phyloP scores from a whole-genome alignment of 2,329 filamentous ascomycete species.

The Stagonosporopsis cucurbitacearum region DNA sequence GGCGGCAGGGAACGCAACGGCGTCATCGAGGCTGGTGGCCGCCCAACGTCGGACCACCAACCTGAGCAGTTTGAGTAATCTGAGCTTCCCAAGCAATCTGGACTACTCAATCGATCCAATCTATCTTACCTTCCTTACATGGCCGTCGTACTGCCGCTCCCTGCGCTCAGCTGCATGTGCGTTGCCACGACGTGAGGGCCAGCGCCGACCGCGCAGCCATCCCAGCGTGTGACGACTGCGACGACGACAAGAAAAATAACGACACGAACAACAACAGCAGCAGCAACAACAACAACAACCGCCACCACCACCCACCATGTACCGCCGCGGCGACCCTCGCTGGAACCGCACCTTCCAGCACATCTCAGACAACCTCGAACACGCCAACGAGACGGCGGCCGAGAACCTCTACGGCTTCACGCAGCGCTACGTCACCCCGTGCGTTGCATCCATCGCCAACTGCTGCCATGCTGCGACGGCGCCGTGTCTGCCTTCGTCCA shows the following conservation, averaged over 20 bases:
- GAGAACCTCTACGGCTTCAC: conserved; percentile 88
- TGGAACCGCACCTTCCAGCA: conserved; percentile 94
- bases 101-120: too few relatives aligned
- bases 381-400: conserved; percentile 89
- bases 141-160: background rate
- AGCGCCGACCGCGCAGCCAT: conserved; percentile 1
- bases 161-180: conserved; percentile 34
- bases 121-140: background rate
- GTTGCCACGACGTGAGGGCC: conserved; percentile 23
- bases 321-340: conserved; percentile 75
- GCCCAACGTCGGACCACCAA: background rate
- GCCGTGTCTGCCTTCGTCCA: conserved; percentile 73
- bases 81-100: too few relatives aligned
- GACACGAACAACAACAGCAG: too few relatives aligned
- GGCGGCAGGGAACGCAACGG: background rate
- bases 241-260: too few relatives aligned
- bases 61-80: too few relatives aligned
- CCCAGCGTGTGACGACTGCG: background rate
- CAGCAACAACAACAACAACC: too few relatives aligned
- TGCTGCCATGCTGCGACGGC: conserved; percentile 74
- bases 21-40: background rate
- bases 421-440: conserved; percentile 83
- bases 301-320: conserved; percentile 53
- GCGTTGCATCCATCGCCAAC: conserved; percentile 70
- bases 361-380: conserved; percentile 87